Base-by-base conservation (phyloP, 1,284 basidiomycete species). In the Sporisorium iseilematis-ciliati region DNA sequence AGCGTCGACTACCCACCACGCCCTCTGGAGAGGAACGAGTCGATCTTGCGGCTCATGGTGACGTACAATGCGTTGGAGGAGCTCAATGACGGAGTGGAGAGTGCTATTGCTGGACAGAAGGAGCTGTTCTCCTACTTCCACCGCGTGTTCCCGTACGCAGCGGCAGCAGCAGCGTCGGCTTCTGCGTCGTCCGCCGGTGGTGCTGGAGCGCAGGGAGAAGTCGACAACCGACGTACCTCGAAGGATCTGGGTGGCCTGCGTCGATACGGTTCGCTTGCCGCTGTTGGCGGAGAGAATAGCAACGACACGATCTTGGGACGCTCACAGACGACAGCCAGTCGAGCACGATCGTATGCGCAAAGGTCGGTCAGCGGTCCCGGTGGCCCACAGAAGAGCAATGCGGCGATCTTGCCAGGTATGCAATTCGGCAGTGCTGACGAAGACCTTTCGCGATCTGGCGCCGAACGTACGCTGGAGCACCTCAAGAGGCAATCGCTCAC, bases 11-110 rank as follows among this genome's bases (percentile, higher is more conserved):
- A 89, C 7, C 84, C 90, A 18, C 88, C 89, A 3, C 90, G 91
- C 77, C 87, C 87, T 18, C 87, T 89, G 38, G 91, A 94, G 59
- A 84, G 88, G 6, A 92, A 95, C 70, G 92, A 93, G 78, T 88
- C 92, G 60, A 91, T 92, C 26, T 87, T 97, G 57, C 92, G 95
- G 84, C 86, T 99, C 41, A 89, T 95, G 43, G 92, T 97, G 89
- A 93, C 94, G 1, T 91, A 93, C 82, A 91, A 93, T 58, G 90
- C 91, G 4, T 87, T 98, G 51, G 88, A 90, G 16, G 96, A 99
- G 86, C 89, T 92, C 55, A 89, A 92, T 21, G 91, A 94, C 46
- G 97, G 97, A 0, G 89, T 93, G 0, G 94, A 96, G 76, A 90
- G 90, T 46, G 95, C 94, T 0, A 91, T 93, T 62, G 88, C 88